A percentile compares a stretch with the other conserved stretches of the same genome.
Evolutionary conservation across 441 rosid species (phyloP).

Genomic region (Viola pubescens): DNA sequence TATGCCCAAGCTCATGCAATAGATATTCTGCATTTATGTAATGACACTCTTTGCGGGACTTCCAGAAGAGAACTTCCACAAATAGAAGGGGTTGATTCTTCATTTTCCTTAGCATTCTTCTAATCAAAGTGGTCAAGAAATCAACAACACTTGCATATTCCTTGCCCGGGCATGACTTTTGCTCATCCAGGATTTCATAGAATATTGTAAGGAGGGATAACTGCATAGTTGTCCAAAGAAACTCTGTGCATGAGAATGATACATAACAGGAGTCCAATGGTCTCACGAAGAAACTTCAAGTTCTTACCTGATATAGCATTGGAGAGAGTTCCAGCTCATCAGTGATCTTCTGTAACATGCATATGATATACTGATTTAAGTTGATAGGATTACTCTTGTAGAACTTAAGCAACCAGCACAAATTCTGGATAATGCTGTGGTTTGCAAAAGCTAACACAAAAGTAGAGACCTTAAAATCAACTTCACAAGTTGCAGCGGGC

Average conservation of each 20-base stretch:
- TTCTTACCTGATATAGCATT: constrained; percentile 88
- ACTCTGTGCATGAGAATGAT: constrained; percentile 11
- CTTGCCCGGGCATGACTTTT: constrained; percentile 57
- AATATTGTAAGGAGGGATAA: constrained; percentile 70
- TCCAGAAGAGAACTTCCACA: constrained; percentile 90
- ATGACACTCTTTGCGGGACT: constrained; percentile 83
- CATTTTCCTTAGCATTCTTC: constrained; percentile 80
- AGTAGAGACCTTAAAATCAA: constrained; percentile 81
- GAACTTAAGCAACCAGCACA: constrained; percentile 91
- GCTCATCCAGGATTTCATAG: constrained; percentile 77
- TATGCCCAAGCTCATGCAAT: constrained; percentile 66
- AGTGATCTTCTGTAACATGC: constrained; percentile 67
- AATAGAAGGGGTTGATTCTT: constrained; percentile 88
- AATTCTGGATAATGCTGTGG: constrained; percentile 66
- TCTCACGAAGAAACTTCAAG: constrained; percentile 5
- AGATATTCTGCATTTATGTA: constrained; percentile 78
- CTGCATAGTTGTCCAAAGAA: constrained; percentile 39
- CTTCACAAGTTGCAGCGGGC: constrained; percentile 57
- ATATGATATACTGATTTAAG: constrained; percentile 57
- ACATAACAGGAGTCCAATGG: constrained; percentile 1
- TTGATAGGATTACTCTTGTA: constrained; percentile 64
- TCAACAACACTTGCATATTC: constrained; percentile 52
- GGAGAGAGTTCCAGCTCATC: constrained; percentile 88
- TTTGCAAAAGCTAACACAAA: constrained; percentile 77
- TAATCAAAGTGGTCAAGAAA: constrained; percentile 57